These are phyloP conservation scores for Linnemannia zychae DNA, from an alignment of 192 early-diverging fungal species.

Conservation along the genomic window DNA sequence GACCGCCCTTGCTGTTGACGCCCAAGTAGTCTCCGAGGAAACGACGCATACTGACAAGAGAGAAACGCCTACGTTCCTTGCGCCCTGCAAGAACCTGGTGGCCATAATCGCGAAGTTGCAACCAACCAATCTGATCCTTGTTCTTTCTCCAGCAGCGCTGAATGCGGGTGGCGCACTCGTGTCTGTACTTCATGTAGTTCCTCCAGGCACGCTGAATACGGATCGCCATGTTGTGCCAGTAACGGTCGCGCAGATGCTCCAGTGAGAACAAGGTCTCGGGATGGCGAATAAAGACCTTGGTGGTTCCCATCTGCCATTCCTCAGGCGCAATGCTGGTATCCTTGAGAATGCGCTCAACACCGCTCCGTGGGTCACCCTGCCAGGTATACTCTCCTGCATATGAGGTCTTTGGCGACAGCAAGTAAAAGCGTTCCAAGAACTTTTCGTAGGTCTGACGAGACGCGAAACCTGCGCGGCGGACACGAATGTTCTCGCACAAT, in stretches of 20 bases:
- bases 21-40: conserved; percentile 94
- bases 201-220: conserved; percentile 94
- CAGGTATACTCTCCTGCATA: conserved; percentile 89
- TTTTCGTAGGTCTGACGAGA: conserved; percentile 96
- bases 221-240: conserved; percentile 96
- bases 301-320: conserved; percentile 97
- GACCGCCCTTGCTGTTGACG: conserved; percentile 64
- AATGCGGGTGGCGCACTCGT: conserved; percentile 75
- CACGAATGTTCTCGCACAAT: conserved; percentile 97
- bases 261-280: conserved; percentile 95
- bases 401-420: conserved; percentile 80
- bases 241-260: conserved; percentile 93
- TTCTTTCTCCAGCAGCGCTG: conserved; percentile 83
- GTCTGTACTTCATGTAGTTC: conserved; percentile 75
- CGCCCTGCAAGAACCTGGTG: conserved; percentile 89
- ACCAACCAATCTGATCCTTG: conserved; percentile 89
- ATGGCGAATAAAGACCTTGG: conserved; percentile 95
- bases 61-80: conserved; percentile 94
- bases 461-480: conserved; percentile 97
- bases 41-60: conserved; percentile 82
- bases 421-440: conserved; percentile 82
- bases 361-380: conserved; percentile 81
- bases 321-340: conserved; percentile 85
- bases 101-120: conserved; percentile 95
- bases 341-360: conserved; percentile 84